phyloP scores from a whole-genome alignment of 169 alveolate genomes.

The Theileria luwenshuni region DNA sequence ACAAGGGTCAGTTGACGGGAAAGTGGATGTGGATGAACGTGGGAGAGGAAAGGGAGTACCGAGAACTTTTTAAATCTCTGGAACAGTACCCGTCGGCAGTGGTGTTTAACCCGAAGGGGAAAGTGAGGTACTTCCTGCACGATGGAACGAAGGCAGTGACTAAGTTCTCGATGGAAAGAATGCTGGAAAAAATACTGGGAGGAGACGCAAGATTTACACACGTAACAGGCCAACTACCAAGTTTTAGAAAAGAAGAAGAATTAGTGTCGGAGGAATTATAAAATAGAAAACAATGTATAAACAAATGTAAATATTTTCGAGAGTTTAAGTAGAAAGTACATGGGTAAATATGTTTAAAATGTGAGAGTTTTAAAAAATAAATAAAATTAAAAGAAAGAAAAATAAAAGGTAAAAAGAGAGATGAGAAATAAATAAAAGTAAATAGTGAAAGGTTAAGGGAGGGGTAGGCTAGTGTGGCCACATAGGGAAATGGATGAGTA shows the following conservation, averaged over 20 bases:
- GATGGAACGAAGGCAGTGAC: constrained; percentile 76
- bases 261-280: constrained; percentile 45
- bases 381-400: no score
- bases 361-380: no score
- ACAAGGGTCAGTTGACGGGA: constrained; percentile 80
- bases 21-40: constrained; percentile 88
- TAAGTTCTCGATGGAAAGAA: constrained; percentile 70
- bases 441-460: no score
- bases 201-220: constrained; percentile 84
- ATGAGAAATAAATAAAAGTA: no score
- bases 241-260: constrained; percentile 54
- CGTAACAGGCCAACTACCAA: constrained; percentile 78
- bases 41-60: constrained; percentile 75
- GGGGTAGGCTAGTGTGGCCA: no score
- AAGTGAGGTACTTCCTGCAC: constrained; percentile 75
- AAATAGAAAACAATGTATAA: background rate
- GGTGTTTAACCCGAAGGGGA: constrained; percentile 81
- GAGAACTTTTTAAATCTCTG: constrained; percentile 68
- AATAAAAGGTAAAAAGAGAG: no score
- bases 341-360: no score
- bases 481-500: no score
- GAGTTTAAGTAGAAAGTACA: no score
- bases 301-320: no score
- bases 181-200: constrained; percentile 82
- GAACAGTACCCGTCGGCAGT: constrained; percentile 80